Percentiles rank a stretch among this genome's conserved stretches.
Evolutionary conservation across 2,329 filamentous ascomycete genomes (phyloP).

Genomic region (Ilyonectria sp.): DNA sequence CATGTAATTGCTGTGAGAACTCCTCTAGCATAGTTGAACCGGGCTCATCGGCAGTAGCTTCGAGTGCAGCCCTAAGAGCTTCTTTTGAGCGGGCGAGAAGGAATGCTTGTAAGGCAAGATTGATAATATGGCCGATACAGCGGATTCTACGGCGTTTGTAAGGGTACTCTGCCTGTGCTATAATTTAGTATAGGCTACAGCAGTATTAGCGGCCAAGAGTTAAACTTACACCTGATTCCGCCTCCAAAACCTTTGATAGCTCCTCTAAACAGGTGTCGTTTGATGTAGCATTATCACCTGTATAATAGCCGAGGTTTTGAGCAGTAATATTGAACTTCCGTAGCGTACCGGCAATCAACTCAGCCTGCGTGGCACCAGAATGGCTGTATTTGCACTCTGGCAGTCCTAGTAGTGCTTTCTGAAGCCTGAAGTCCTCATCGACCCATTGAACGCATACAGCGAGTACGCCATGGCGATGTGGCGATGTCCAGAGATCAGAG

Average conservation of each 20-base stretch:
- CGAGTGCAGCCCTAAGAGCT: too few relatives aligned
- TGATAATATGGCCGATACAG: too few relatives aligned
- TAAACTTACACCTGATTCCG: not conserved
- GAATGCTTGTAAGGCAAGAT: too few relatives aligned
- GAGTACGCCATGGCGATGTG: too few relatives aligned
- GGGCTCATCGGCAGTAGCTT: too few relatives aligned
- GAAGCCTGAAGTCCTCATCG: not conserved
- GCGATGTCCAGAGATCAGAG: not conserved
- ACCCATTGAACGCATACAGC: not conserved
- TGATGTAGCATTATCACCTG: not conserved
- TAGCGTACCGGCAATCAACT: not conserved
- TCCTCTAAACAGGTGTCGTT: not conserved
- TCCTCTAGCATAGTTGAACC: too few relatives aligned
- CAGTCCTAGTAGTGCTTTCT: not conserved
- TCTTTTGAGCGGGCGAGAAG: too few relatives aligned
- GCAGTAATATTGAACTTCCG: not conserved
- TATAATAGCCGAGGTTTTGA: not conserved
- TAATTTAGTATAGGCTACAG: not conserved
- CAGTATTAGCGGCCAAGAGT: not conserved
- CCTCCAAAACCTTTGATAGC: not conserved
- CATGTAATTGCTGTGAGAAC: too few relatives aligned
- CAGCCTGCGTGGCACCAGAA: not conserved
- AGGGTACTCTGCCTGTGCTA: too few relatives aligned
- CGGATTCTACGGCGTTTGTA: too few relatives aligned
- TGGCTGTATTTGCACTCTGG: not conserved